Conservation (phyloP, 495 filamentous ascomycete genomes). For the Aspergillus wentii region DNA sequence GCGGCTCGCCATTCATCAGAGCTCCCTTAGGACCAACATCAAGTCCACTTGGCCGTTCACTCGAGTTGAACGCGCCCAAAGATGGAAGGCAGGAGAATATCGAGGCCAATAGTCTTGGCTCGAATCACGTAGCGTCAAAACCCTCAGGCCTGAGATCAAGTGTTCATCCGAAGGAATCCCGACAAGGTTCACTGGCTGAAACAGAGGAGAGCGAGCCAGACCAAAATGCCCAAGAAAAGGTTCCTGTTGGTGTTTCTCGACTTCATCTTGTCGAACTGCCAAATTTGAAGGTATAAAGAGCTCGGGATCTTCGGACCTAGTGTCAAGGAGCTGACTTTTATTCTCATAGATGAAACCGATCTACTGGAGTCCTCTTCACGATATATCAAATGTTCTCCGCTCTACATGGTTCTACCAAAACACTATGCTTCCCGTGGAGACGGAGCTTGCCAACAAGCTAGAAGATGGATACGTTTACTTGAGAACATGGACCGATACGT, state of each 20-base stretch:
- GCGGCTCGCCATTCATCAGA: slow-evolving; percentile 38
- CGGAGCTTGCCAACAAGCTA: slow-evolving; percentile 84
- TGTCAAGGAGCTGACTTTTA: slow-evolving; percentile 5
- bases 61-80: slow-evolving; percentile 23
- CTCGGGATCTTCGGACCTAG: no score
- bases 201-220: slow-evolving; percentile 6
- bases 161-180: slow-evolving; percentile 17
- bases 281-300: slow-evolving; percentile 41
- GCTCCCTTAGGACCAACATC: slow-evolving; percentile 24
- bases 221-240: slow-evolving; percentile 20
- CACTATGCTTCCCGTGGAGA: slow-evolving; percentile 85
- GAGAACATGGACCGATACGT: slow-evolving; percentile 86
- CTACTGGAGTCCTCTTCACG: slow-evolving; percentile 95
- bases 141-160: slow-evolving; percentile 29
- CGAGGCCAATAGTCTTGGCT: slow-evolving; percentile 11
- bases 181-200: slow-evolving; percentile 11
- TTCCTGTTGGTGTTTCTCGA: slow-evolving; percentile 74
- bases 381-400: slow-evolving; percentile 74
- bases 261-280: slow-evolving; percentile 58
- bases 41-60: slow-evolving; percentile 28
- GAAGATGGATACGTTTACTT: slow-evolving; percentile 84
- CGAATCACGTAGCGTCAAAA: slow-evolving; percentile 14
- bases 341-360: slow-evolving; percentile 96
- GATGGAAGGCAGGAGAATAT: slow-evolving; percentile 25
- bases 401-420: slow-evolving; percentile 98